Conservation (phyloP, 495 filamentous ascomycete genomes). For the Xylaria grammica region DNA sequence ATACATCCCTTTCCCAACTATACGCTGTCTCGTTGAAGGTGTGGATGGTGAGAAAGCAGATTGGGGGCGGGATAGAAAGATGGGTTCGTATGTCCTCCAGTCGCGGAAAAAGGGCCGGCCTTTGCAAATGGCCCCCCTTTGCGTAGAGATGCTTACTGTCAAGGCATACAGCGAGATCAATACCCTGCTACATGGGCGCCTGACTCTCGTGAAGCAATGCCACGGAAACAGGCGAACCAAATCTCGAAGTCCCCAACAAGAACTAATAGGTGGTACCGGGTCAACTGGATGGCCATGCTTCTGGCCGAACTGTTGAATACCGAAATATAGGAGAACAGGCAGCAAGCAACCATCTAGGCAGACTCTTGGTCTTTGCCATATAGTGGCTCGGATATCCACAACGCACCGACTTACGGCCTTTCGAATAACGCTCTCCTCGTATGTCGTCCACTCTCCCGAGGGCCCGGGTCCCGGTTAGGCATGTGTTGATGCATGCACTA, state of each 20-base stretch:
- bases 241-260: not conserved
- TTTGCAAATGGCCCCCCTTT: not conserved
- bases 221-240: not conserved
- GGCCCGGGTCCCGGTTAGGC: not conserved
- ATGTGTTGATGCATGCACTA: constrained; percentile 2
- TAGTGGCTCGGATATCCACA: not conserved
- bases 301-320: not conserved
- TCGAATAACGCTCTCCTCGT: not conserved
- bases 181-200: not conserved
- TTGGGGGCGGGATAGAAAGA: not conserved
- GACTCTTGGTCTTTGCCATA: not conserved
- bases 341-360: not conserved
- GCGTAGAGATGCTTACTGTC: not conserved
- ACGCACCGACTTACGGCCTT: not conserved
- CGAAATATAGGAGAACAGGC: constrained; percentile 1
- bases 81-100: not conserved
- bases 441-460: constrained; percentile 2
- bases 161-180: constrained; percentile 1
- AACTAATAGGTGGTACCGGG: not conserved
- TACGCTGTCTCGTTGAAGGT: not conserved
- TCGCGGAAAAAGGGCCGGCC: not conserved
- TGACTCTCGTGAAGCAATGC: not conserved
- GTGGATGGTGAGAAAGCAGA: not conserved
- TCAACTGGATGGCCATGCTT: not conserved
- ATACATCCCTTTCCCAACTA: not conserved